Percentiles rank a stretch among this genome's conserved stretches.
phyloP scores from a whole-genome alignment of 106 monocot species.

The Narthecium ossifragum region DNA sequence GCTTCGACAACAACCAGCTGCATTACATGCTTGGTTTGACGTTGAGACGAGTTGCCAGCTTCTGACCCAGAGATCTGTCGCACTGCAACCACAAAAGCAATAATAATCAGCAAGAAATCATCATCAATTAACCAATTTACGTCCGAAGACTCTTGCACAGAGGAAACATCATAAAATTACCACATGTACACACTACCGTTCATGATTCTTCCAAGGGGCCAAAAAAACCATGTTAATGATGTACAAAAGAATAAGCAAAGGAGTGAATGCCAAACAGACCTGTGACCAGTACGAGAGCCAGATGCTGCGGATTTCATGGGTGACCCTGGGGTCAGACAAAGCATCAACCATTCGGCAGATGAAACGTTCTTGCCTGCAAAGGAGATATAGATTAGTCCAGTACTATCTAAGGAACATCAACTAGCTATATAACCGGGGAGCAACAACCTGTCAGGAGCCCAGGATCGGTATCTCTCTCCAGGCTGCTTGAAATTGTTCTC shows the following conservation, averaged over 20 bases:
- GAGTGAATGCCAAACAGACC: constrained; percentile 20
- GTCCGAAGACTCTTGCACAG: not conserved
- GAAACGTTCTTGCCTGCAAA: constrained; percentile 69
- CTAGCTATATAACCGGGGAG: not conserved
- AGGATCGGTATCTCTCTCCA: constrained; percentile 93
- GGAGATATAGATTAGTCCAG: not conserved
- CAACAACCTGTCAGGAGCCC: constrained; percentile 64
- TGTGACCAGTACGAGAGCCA: constrained; percentile 89
- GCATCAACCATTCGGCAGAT: constrained; percentile 54
- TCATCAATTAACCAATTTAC: too few relatives aligned
- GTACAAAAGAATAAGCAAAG: too few relatives aligned
- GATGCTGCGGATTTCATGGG: constrained; percentile 63
- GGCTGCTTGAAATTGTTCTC: constrained; percentile 99
- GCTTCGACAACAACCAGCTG: not conserved
- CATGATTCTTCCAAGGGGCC: too few relatives aligned
- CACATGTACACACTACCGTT: not conserved
- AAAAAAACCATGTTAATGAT: too few relatives aligned
- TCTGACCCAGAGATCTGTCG: constrained; percentile 75
- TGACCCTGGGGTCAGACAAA: constrained; percentile 57
- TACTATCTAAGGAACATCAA: too few relatives aligned
- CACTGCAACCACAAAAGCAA: constrained; percentile 22
- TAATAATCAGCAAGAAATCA: not conserved
- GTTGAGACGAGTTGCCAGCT: constrained; percentile 69
- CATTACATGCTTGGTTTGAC: constrained; percentile 69
- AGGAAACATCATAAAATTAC: not conserved